phyloP scores from a whole-genome alignment of 1,284 basidiomycete genomes.

The Ceratobasidium papillatum region DNA sequence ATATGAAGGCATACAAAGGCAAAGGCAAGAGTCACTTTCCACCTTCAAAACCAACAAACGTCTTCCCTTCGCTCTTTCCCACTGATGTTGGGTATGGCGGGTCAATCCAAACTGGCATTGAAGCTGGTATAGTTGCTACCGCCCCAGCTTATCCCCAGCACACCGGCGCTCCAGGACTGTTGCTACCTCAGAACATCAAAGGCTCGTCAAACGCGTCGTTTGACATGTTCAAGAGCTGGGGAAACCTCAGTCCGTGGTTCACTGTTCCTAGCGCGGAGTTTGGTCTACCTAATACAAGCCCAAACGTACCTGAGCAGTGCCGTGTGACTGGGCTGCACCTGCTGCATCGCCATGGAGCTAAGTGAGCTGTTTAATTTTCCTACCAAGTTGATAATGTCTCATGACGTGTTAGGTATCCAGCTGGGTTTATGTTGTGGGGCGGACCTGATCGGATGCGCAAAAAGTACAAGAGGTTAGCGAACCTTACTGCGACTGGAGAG shows the following conservation, averaged over 20 bases:
- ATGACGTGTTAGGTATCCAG: constrained; percentile 49
- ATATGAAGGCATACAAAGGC: too few species aligned
- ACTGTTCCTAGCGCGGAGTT: constrained; percentile 53
- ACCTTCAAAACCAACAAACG: constrained; percentile 75
- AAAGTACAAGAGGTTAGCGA: constrained; percentile 45
- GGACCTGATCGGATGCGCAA: constrained; percentile 49
- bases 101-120: constrained; percentile 83
- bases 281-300: constrained; percentile 53
- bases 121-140: constrained; percentile 78
- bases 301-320: constrained; percentile 54
- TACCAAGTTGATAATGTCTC: neutral
- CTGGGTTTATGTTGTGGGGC: constrained; percentile 41
- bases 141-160: constrained; percentile 80
- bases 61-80: constrained; percentile 72
- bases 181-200: constrained; percentile 53
- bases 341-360: constrained; percentile 57
- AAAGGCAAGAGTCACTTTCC: too few species aligned
- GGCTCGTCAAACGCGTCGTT: constrained; percentile 47
- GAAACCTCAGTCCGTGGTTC: constrained; percentile 56
- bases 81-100: constrained; percentile 82
- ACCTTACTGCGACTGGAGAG: constrained; percentile 51
- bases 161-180: constrained; percentile 71
- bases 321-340: constrained; percentile 54
- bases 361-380: constrained; percentile 43
- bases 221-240: constrained; percentile 56